Percentiles rank a stretch among this genome's conserved stretches.
phyloP scores from a whole-genome alignment of 345 rosid genomes.

The Lepidium sativum region DNA sequence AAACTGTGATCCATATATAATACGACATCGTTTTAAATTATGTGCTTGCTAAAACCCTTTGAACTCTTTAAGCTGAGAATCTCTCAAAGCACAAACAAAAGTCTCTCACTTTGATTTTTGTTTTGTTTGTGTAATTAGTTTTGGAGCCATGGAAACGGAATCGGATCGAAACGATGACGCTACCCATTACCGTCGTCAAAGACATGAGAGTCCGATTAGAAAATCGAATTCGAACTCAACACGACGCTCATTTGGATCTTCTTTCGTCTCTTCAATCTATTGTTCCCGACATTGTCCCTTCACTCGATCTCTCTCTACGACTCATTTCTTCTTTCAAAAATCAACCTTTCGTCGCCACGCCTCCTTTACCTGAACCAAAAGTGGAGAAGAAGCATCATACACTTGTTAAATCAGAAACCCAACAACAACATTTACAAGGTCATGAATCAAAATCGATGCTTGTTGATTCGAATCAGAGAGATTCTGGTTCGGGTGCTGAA shows the following conservation, averaged over 20 bases:
- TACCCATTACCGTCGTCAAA: conserved; percentile 41
- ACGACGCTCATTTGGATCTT: conserved; percentile 51
- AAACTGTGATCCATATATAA: neutral
- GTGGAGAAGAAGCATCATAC: conserved; percentile 19
- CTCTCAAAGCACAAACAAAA: neutral
- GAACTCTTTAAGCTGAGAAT: neutral
- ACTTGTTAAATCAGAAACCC: conserved; percentile 1
- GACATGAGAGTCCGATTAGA: conserved; percentile 56
- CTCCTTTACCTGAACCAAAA: conserved; percentile 55
- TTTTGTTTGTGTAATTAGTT: neutral
- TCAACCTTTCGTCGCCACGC: conserved; percentile 61
- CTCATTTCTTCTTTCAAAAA: conserved; percentile 62
- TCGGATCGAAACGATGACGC: conserved; percentile 34
- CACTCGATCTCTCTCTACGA: conserved; percentile 67
- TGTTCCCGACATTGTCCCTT: conserved; percentile 60
- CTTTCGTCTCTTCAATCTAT: conserved; percentile 58
- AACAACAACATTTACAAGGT: neutral
- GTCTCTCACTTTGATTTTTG: neutral
- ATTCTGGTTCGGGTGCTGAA: conserved; percentile 6
- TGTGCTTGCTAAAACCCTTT: neutral
- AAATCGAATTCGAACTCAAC: conserved; percentile 55
- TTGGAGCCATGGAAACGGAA: conserved; percentile 32
- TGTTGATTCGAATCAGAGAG: conserved; percentile 17
- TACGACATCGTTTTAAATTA: neutral
- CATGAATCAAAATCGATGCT: conserved; percentile 19